Base-by-base conservation (phyloP, 2,329 filamentous ascomycete species). In the Colletotrichum liriopes region DNA sequence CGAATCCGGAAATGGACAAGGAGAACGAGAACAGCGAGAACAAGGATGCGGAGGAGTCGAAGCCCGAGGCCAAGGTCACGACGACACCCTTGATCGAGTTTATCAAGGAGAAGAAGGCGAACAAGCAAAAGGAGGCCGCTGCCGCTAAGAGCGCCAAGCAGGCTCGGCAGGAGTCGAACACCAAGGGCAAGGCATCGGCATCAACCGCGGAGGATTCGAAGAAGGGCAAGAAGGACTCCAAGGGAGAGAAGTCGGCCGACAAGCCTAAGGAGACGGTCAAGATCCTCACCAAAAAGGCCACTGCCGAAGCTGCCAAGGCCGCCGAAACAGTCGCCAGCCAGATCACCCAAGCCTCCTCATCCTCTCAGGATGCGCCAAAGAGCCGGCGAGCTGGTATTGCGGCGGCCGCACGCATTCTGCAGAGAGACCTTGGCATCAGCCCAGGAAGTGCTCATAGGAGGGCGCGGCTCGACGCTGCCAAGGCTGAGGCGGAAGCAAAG, bases 81-180 rank as follows among this genome's bases (percentile, higher is more conserved):
- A 95, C 92, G 0, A 98, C 96, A 0, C 96, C 96, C 0, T 84
- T 99, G 64, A 93, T 98, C 65, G 94, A 98, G 79, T 97, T 92
- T 75, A 87, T 98, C 45, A 93, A 93, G 75, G 95, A 98, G 81
- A 98, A 97, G 84, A 98, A 97, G 84, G 94, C 94, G 18, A 94
- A 91, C 74, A 92, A 89, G 78, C 84, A 81, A 26, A 92, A 91
- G 76, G 90, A 92, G 68, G 80, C 82, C 5, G 86, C 86, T 37
- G 84, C 84, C 43, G 86, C 89, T 51, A 89, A 89, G 77, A 84
- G 83, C 55, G 84, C 85, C 37, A 92, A 92, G 77, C 86, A 91
- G 70, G 82, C 82, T 52, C 84, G 87, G 29, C 87, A 88, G 72
- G 90, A 92, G 49, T 84, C 86, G 0, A 79, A 78, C n/a, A 78